Conservation (phyloP, 169 alveolate species). For the Eimeria mitis region DNA sequence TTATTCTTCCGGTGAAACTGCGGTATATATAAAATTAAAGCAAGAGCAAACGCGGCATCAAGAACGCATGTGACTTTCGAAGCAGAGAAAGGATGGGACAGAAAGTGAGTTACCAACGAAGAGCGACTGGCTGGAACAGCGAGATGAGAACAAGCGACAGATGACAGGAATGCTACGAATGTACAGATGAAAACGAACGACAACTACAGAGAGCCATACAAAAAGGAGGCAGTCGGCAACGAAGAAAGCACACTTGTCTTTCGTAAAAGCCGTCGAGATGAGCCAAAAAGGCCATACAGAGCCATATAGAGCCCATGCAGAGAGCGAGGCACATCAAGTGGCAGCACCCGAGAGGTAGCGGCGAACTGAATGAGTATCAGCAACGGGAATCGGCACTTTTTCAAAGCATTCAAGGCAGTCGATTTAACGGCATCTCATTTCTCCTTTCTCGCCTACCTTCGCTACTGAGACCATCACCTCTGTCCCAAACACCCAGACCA, state of each 20-base stretch:
- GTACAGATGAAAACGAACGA: not conserved
- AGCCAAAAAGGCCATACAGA: not conserved
- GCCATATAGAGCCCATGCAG: not conserved
- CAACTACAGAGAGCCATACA: not conserved
- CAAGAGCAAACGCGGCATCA: not conserved
- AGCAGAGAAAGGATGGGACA: not conserved
- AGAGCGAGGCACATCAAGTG: not conserved
- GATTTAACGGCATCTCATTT: not conserved
- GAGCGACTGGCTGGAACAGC: not conserved
- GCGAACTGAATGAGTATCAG: not conserved
- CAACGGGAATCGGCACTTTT: not conserved
- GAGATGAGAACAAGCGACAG: not conserved
- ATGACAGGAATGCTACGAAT: not conserved
- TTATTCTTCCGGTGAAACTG: not conserved
- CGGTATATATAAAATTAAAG: not conserved
- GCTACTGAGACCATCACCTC: constrained; percentile 98
- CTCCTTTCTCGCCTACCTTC: constrained; percentile 78
- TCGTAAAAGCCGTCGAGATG: not conserved
- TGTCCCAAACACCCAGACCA: constrained; percentile 97
- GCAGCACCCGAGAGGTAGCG: not conserved
- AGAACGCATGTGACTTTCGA: not conserved
- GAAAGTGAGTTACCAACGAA: not conserved
- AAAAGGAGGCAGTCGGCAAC: not conserved
- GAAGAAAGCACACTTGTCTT: not conserved
- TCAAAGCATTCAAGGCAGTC: not conserved